These are phyloP conservation scores for Starmerella cellae DNA, from an alignment of 805 yeast species.

Conservation along the genomic window DNA sequence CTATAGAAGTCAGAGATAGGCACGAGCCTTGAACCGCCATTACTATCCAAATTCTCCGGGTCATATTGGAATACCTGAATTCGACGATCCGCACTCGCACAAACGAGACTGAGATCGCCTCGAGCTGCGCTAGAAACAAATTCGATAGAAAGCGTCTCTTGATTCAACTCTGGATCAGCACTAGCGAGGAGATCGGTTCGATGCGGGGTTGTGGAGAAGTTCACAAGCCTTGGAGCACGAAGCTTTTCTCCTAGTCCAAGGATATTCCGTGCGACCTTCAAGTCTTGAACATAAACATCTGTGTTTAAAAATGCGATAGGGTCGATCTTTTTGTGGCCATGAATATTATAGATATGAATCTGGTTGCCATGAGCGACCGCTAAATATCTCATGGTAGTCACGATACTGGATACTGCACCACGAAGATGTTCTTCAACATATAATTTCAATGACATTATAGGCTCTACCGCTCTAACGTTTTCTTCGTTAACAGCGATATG, in stretches of 20 bases:
- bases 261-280: constrained; percentile 72
- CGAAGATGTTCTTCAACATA: constrained; percentile 46
- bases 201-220: constrained; percentile 92
- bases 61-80: constrained; percentile 73
- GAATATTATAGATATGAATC: constrained; percentile 57
- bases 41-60: constrained; percentile 78
- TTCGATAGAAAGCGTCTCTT: constrained; percentile 36
- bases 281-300: constrained; percentile 63
- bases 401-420: constrained; percentile 70
- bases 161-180: constrained; percentile 40
- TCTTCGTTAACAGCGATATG: neutral
- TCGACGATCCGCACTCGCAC: constrained; percentile 54
- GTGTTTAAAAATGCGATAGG: constrained; percentile 91
- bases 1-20: constrained; percentile 57
- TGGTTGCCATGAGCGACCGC: constrained; percentile 80
- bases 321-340: constrained; percentile 54
- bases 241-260: constrained; percentile 69
- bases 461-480: neutral
- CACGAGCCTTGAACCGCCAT: constrained; percentile 64
- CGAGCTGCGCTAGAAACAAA: constrained; percentile 16
- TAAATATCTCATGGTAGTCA: constrained; percentile 72
- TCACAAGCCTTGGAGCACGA: constrained; percentile 65
- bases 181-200: constrained; percentile 67
- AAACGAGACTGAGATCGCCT: constrained; percentile 50
- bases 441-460: neutral